Evolutionary conservation across 345 rosid species (phyloP), one percentile per base, ranked within the genome.

Genomic region (Chamaenerion angustifolium): DNA sequence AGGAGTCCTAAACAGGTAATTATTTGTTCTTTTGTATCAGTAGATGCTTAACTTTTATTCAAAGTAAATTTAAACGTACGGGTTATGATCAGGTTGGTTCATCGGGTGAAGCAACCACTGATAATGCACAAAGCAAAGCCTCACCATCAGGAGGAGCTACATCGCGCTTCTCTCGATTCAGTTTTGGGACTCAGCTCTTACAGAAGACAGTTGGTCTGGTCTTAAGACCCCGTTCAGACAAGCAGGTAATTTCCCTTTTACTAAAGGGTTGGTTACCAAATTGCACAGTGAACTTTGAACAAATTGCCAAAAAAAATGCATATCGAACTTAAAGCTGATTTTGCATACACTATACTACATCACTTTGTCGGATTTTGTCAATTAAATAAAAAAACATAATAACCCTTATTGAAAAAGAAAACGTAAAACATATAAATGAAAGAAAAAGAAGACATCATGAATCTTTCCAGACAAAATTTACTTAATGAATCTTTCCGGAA

Each of bases 141-240:
- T 47, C 75, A 37, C 68, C 60, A 12, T 66, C 77, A 53, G 65
- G 62, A 46, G 71, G 74, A 5, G 37, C 5, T 48, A 69, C 72
- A 52, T 84, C 95, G 48, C 95, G 92, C 53, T 79, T 93, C 66
- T 58, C 77, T 57, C 80, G 85, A 69, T 81, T 93, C 66, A 72
- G 83, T 61, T 75, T 84, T 64, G 95, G 95, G 40, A 43, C 93
- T 2, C 89, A 80, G 57, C 76, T 87, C 62, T 56, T 93, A 60
- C 95, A 81, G 64, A 79, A 77, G 69, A 82, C 99, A 0, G 85
- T 93, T 14, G 95, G 95, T 49, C 70, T 82, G 56, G 88, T 90
- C 56, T 68, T 80, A 66, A 63, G 82, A 69, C 71, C 83, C 43
- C 95, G 99, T 12, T 40, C 81, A 12, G 86, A 80, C 56, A 66